These are phyloP conservation scores for Suhomyces bolitotheri DNA, from an alignment of 1,139 yeast genomes.

Conservation along the genomic window DNA sequence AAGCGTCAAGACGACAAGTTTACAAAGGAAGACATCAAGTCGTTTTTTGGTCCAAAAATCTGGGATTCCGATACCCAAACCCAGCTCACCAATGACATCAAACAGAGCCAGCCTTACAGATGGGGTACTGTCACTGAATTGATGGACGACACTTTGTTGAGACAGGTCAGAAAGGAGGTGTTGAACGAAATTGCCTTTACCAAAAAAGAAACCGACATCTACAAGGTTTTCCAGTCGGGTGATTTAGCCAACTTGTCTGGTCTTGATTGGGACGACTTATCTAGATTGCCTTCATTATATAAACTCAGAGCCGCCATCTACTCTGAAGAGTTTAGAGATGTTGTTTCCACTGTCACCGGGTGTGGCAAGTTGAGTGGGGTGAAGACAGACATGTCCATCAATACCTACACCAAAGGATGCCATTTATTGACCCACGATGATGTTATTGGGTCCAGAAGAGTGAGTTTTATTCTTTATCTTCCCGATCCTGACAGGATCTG, in stretches of 20 bases:
- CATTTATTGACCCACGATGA: constrained; percentile 96
- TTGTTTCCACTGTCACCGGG: constrained; percentile 78
- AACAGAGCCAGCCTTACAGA: constrained; percentile 69
- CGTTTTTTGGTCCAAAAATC: constrained; percentile 55
- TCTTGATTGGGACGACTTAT: constrained; percentile 70
- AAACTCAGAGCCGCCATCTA: constrained; percentile 84
- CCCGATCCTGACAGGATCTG: constrained; percentile 90
- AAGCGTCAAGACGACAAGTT: constrained; percentile 27
- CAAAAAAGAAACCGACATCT: constrained; percentile 93
- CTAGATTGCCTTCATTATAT: constrained; percentile 69
- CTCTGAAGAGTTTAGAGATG: constrained; percentile 78
- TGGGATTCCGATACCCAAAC: constrained; percentile 50
- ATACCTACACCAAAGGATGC: constrained; percentile 89
- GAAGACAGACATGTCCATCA: constrained; percentile 90
- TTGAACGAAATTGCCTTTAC: constrained; percentile 84
- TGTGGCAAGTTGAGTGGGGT: constrained; percentile 87
- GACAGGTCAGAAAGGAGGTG: constrained; percentile 83
- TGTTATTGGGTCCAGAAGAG: constrained; percentile 92
- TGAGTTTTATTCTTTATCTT: constrained; percentile 86
- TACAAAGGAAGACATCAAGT: constrained; percentile 40
- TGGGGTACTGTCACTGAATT: constrained; percentile 84
- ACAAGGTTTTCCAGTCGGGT: constrained; percentile 92
- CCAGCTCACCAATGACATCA: constrained; percentile 40
- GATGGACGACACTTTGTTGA: constrained; percentile 71
- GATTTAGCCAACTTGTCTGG: constrained; percentile 93